Evolutionary conservation across 768 basidiomycete genomes (phyloP).

Genomic region (Amanita pseudoporphyria): DNA sequence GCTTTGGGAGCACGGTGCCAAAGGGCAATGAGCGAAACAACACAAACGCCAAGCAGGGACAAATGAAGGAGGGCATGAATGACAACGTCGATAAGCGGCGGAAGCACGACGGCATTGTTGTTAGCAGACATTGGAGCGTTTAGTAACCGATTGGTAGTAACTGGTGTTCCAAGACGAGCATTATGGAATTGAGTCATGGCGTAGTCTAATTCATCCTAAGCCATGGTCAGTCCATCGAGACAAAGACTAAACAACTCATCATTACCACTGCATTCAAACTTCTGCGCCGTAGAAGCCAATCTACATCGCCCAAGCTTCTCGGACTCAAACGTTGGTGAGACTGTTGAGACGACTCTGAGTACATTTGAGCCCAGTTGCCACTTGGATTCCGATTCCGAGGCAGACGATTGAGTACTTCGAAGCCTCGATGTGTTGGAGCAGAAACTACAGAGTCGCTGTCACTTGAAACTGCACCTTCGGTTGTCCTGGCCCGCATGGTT

Average conservation of each 20-base stretch:
- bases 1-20: constrained; percentile 46
- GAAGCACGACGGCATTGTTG: constrained; percentile 15
- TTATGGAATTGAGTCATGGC: constrained; percentile 48
- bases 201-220: constrained; percentile 68
- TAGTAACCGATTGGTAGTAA: constrained; percentile 30
- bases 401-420: constrained; percentile 46
- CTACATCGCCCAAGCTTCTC: constrained; percentile 58
- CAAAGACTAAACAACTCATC: constrained; percentile 6
- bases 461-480: constrained; percentile 35
- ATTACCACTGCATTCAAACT: constrained; percentile 64
- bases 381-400: constrained; percentile 24
- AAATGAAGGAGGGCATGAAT: constrained; percentile 35
- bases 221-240: constrained; percentile 7
- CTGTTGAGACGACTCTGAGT: constrained; percentile 9
- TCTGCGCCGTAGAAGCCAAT: constrained; percentile 70
- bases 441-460: constrained; percentile 38
- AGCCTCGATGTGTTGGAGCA: constrained; percentile 28
- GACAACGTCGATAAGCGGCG: neutral
- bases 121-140: constrained; percentile 4
- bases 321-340: constrained; percentile 20
- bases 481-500: constrained; percentile 27
- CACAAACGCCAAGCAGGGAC: constrained; percentile 47
- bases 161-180: constrained; percentile 38
- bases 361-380: constrained; percentile 18
- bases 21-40: constrained; percentile 47